Percentiles rank a stretch among this genome's conserved stretches.
Evolutionary conservation across 2,329 filamentous ascomycete species (phyloP).

Genomic region (Shiraia sp.): DNA sequence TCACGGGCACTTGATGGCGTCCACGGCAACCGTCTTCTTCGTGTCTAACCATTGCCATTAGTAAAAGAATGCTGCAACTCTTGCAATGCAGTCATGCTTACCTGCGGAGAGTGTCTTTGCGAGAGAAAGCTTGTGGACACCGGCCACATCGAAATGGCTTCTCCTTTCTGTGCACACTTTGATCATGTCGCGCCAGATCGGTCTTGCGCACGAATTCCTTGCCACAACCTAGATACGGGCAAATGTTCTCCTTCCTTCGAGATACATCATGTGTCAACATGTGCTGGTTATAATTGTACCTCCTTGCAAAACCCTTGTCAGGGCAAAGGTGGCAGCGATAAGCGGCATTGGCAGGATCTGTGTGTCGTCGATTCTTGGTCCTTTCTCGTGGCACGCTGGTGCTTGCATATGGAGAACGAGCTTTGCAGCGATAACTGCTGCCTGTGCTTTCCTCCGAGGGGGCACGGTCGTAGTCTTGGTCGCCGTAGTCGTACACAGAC

Average conservation of each 20-base stretch:
- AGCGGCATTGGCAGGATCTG: conserved; percentile 49
- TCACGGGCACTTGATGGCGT: conserved; percentile 43
- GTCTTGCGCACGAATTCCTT: conserved; percentile 83
- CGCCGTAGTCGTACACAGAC: conserved; percentile 15
- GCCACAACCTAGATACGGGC: conserved; percentile 65
- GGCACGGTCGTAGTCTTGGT: conserved; percentile 9
- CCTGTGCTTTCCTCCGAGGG: conserved; percentile 15
- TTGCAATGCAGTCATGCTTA: conserved; percentile 49
- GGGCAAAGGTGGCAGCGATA: conserved; percentile 68
- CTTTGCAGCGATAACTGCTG: conserved; percentile 17
- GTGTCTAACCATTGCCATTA: conserved; percentile 58
- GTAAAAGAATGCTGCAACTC: no score
- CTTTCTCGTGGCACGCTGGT: conserved; percentile 9
- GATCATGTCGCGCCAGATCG: conserved; percentile 66
- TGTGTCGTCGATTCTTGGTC: conserved; percentile 19
- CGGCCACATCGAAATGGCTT: conserved; percentile 71
- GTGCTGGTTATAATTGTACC: conserved; percentile 86
- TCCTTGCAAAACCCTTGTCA: conserved; percentile 77
- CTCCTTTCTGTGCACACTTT: conserved; percentile 72
- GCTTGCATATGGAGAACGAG: conserved; percentile 3
- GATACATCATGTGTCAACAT: conserved; percentile 80
- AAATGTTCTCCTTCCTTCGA: conserved; percentile 71
- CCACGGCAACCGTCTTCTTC: conserved; percentile 77
- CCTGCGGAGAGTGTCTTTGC: conserved; percentile 83
- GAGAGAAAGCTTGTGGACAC: conserved; percentile 72